phyloP scores from a whole-genome alignment of 2,329 filamentous ascomycete genomes.

The Fusarium dlaminii region DNA sequence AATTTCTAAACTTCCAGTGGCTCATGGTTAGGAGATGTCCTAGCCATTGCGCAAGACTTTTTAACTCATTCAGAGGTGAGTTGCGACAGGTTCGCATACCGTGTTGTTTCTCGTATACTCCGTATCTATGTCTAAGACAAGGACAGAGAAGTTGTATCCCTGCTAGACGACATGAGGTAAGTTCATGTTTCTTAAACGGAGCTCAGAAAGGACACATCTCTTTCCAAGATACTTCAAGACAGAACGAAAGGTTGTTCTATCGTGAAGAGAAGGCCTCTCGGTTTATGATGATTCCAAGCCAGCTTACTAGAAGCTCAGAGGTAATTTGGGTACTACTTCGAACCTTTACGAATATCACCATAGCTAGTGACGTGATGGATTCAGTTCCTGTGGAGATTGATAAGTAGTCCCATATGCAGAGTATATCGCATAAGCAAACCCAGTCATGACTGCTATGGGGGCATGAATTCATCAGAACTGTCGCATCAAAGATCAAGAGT shows the following conservation, averaged over 20 bases:
- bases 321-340: background rate
- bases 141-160: background rate
- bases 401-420: background rate
- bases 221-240: background rate
- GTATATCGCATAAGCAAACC: background rate
- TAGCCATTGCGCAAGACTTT: background rate
- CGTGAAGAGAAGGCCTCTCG: background rate
- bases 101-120: background rate
- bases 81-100: background rate
- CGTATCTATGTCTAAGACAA: background rate
- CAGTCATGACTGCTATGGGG: background rate
- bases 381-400: background rate
- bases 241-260: background rate
- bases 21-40: background rate
- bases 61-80: background rate
- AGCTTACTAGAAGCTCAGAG: background rate
- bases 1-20: background rate
- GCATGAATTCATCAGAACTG: background rate
- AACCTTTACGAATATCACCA: background rate
- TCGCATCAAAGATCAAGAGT: background rate
- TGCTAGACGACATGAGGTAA: background rate
- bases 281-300: background rate
- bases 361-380: background rate
- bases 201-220: background rate
- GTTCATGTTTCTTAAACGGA: background rate